A percentile compares a stretch with the other conserved stretches of the same genome.
Evolutionary conservation across 805 yeast genomes (phyloP).

Genomic region (Saccharomyces paradoxus): DNA sequence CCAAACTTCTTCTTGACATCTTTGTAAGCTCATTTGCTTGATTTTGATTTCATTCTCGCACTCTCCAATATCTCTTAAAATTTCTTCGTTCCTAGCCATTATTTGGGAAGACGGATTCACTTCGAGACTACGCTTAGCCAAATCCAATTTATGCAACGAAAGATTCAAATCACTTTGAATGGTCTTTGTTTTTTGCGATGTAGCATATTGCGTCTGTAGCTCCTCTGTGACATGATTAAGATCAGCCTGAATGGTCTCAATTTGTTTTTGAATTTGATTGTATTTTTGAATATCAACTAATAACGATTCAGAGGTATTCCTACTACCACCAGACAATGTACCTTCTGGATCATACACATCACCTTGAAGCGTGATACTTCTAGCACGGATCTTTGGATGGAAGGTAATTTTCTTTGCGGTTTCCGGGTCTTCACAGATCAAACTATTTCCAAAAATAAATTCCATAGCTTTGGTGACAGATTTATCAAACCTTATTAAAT

Average conservation of each 20-base stretch:
- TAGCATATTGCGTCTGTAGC: conserved; percentile 35
- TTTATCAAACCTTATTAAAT: conserved; percentile 64
- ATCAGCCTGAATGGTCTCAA: conserved; percentile 37
- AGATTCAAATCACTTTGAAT: conserved; percentile 53
- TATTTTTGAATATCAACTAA: conserved; percentile 59
- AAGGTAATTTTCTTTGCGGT: conserved; percentile 86
- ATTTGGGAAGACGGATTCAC: conserved; percentile 50
- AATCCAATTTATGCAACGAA: conserved; percentile 49
- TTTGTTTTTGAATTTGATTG: conserved; percentile 37
- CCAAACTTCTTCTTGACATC: conserved; percentile 38
- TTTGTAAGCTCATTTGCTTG: conserved; percentile 28
- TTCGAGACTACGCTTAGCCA: conserved; percentile 47
- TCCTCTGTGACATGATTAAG: conserved; percentile 35
- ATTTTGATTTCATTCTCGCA: conserved; percentile 35
- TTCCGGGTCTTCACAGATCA: conserved; percentile 79
- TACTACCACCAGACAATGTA: conserved; percentile 89
- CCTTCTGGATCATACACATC: conserved; percentile 96
- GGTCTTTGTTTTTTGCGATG: conserved; percentile 43
- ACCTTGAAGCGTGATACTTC: conserved; percentile 85
- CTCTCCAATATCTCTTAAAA: conserved; percentile 38
- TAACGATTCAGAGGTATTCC: conserved; percentile 50
- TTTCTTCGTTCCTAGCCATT: conserved; percentile 41
- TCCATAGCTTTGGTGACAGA: conserved; percentile 79
- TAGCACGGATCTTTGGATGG: conserved; percentile 67
- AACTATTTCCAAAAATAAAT: conserved; percentile 82